Percentiles rank a stretch among this genome's conserved stretches.
Evolutionary conservation across 225 moss, liverwort and hornwort species (phyloP).

Genomic region (Bryoerythrophyllum caledonicum): DNA sequence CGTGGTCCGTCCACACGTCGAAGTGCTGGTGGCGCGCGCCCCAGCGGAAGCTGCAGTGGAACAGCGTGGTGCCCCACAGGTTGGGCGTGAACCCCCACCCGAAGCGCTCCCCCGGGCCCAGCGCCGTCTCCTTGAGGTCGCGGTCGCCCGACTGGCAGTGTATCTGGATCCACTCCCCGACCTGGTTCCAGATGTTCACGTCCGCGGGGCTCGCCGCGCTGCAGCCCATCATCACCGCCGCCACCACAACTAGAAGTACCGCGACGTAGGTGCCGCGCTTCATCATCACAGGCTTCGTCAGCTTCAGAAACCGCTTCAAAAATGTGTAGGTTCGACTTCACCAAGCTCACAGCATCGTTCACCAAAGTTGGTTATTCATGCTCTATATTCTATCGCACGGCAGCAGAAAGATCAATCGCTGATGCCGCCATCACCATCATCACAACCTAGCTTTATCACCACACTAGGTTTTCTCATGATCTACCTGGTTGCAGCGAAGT

Average conservation of each 20-base stretch:
- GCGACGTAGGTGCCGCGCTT: neutral
- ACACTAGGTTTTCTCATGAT: no score
- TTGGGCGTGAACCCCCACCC: constrained; percentile 17
- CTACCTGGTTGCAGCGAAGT: no score
- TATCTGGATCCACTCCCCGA: neutral
- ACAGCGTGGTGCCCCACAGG: constrained; percentile 19
- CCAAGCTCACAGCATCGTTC: no score
- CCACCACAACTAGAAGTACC: neutral
- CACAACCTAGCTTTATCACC: no score
- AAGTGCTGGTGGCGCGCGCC: neutral
- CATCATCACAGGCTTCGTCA: no score
- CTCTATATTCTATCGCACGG: no score
- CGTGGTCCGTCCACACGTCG: constrained; percentile 21
- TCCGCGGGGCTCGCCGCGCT: neutral
- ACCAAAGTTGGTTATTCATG: no score
- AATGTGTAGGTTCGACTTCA: no score
- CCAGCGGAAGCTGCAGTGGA: constrained; percentile 10
- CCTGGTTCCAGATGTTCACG: constrained; percentile 9
- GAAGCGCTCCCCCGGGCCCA: neutral
- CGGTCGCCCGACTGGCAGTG: constrained; percentile 2
- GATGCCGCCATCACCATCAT: no score
- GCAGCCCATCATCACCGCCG: no score
- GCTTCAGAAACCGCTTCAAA: no score
- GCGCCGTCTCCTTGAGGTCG: constrained; percentile 1
- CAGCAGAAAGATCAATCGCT: no score